Evolutionary conservation across 176 grass and related monocot species (phyloP).

Genomic region (maize (Zea mays)): Zm-B73-REFERENCE-NAM-5.0 NC_050096.1:74930001-74930500

Average conservation of each 20-base stretch:
- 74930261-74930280: constrained; percentile 77
- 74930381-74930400: constrained; percentile 11
- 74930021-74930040: too few species aligned
- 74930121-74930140: too few species aligned
- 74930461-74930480: background rate
- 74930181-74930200: constrained; percentile 21
- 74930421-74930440: background rate
- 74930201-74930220: constrained; percentile 27
- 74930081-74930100: too few species aligned
- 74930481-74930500: constrained; percentile 19
- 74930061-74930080: too few species aligned
- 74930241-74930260: constrained; percentile 90
- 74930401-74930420: constrained; percentile 15
- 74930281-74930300: constrained; percentile 92
- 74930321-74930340: constrained; percentile 29
- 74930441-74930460: background rate
- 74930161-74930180: background rate
- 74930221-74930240: constrained; percentile 92
- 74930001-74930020: too few species aligned
- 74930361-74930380: constrained; percentile 6
- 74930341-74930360: constrained; percentile 19
- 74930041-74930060: too few species aligned
- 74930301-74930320: constrained; percentile 86
- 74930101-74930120: too few species aligned
- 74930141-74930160: too few species aligned